A percentile compares a stretch with the other conserved stretches of the same genome.
These are phyloP conservation scores for Auricularia cornea DNA, from an alignment of 768 basidiomycete species.

Conservation along the genomic window DNA sequence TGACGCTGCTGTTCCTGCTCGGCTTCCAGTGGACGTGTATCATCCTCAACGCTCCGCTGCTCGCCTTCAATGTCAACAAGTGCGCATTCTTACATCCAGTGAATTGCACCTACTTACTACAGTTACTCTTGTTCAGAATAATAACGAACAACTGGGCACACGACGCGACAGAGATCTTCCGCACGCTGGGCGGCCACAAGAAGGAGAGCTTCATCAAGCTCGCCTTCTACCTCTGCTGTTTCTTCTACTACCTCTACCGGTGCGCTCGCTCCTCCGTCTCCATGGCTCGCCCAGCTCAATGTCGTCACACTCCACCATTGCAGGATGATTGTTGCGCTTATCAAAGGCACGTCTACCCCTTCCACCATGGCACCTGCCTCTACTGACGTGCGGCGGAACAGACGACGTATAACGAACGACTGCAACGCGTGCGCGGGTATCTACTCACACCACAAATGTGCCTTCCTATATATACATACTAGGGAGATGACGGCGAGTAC, in stretches of 20 bases:
- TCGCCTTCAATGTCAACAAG: slow-evolving; percentile 93
- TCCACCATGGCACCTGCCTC: neutral
- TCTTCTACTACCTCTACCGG: slow-evolving; percentile 90
- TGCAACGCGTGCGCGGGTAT: neutral
- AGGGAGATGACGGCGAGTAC: too few species aligned
- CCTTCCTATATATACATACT: too few species aligned
- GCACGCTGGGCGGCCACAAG: slow-evolving; percentile 88
- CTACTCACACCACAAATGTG: neutral
- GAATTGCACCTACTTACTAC: neutral
- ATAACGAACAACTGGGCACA: slow-evolving; percentile 95
- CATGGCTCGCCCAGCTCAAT: too few species aligned
- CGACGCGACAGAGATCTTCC: slow-evolving; percentile 98
- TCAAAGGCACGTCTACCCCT: slow-evolving; percentile 36
- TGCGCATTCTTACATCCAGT: slow-evolving; percentile 31
- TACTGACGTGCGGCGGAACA: neutral
- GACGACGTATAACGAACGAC: neutral
- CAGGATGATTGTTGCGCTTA: slow-evolving; percentile 83
- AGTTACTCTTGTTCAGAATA: slow-evolving; percentile 45
- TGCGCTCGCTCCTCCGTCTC: slow-evolving; percentile 30
- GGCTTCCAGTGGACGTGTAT: slow-evolving; percentile 95
- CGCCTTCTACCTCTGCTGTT: slow-evolving; percentile 84
- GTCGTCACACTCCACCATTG: neutral
- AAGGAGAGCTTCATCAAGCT: slow-evolving; percentile 95
- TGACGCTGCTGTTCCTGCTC: slow-evolving; percentile 84
- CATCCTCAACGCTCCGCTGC: slow-evolving; percentile 80